Base-by-base conservation (phyloP, 805 yeast species). In the Monosporozyma servazzii region DNA sequence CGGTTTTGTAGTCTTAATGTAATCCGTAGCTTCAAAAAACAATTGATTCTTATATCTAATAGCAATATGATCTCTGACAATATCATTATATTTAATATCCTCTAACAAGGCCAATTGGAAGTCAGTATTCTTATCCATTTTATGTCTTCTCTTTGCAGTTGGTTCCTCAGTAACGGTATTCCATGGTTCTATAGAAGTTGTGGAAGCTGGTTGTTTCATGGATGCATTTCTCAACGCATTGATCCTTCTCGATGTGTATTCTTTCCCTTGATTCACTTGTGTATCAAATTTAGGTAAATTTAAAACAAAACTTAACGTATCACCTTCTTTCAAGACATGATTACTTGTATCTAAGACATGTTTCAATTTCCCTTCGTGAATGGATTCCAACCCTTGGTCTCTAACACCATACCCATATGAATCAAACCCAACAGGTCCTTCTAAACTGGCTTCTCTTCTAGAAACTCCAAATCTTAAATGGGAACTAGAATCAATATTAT, bases 381-480 rank as follows among this genome's bases (percentile, higher is more conserved):
- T 75, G 29, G 78, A 79, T 57, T 86, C 86, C 2, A 95, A 90
- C 6, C 76, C 74, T 37, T 77, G 75, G 68, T 91, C 97, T 53
- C 97, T 75, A 2, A 93, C 62, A 2, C 96, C 97, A 66, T 93
- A 91, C 0, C 96, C 91, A 69, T 89, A 93, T 0, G 89, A 91
- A 67, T 93, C 98, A 60, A 80, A 88, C 2, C 99, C 99, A 5
- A 90, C 93, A 0, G 99, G 98, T 0, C 95, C 96, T 58, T 91
- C 97, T 44, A 90, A 68, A 48, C 88, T 79, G 2, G 96, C 93
- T 62, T 91, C 98, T 54, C 88, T 76, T 49, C 98, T 72, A 0
- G 84, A 84, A 37, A 91, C 63, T 0, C 99, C 99, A 29, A 90
- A 63, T 29, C 99, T 70, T 1, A 93, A 88, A 65, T 90, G 91